Evolutionary conservation across 306 rosid genomes (phyloP).

Genomic region (Gastrolobium bilobum): DNA sequence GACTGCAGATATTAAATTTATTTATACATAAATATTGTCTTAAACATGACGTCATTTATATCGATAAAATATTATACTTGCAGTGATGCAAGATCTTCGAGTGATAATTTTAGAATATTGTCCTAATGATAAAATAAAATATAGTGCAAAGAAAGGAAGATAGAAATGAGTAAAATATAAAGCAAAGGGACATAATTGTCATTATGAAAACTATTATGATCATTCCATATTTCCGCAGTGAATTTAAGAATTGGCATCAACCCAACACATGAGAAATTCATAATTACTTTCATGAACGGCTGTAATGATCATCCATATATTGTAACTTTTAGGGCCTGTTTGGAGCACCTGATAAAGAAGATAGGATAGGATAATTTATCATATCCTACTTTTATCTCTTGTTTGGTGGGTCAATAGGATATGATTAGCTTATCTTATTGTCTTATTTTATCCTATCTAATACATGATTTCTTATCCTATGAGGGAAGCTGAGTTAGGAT

Average conservation of each 20-base stretch:
- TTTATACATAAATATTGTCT: not conserved
- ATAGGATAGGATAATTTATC: too few species aligned
- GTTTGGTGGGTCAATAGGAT: too few species aligned
- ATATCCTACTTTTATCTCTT: too few species aligned
- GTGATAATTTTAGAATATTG: not conserved
- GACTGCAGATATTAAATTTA: not conserved
- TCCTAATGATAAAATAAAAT: not conserved
- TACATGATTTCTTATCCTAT: too few species aligned
- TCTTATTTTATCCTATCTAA: too few species aligned
- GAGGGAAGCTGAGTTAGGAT: too few species aligned
- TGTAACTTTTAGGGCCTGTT: too few species aligned
- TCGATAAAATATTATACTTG: not conserved
- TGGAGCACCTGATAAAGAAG: too few species aligned
- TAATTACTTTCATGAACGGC: too few species aligned
- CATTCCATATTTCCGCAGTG: not conserved
- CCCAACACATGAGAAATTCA: too few species aligned
- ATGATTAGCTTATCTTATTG: too few species aligned
- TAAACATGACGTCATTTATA: not conserved
- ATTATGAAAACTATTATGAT: not conserved
- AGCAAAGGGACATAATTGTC: not conserved
- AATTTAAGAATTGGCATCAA: not conserved
- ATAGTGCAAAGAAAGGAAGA: not conserved
- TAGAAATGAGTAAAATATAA: not conserved
- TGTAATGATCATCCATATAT: too few species aligned
- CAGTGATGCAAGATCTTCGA: not conserved